Conservation (phyloP, 768 basidiomycete species). For the Mycena venus region DNA sequence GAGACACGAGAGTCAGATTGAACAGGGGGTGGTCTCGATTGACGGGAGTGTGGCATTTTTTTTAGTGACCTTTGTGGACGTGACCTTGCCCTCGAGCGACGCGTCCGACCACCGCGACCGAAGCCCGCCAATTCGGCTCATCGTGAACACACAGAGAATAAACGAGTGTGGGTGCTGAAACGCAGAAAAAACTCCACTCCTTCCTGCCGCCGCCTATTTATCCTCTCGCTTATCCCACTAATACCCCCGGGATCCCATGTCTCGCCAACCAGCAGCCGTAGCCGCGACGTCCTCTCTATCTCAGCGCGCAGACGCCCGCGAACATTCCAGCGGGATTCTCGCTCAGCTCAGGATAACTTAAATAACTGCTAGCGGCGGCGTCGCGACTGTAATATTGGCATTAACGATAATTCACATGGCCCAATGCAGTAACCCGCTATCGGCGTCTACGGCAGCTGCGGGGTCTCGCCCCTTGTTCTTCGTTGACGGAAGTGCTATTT, state of each 20-base stretch:
- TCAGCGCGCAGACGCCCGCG: too few relatives aligned
- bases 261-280: background rate
- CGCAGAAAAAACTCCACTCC: background rate
- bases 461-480: too few relatives aligned
- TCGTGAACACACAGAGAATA: background rate
- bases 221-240: slow-evolving; percentile 23
- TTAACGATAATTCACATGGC: too few relatives aligned
- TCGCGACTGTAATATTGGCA: too few relatives aligned
- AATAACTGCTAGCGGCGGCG: too few relatives aligned
- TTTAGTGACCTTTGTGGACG: background rate
- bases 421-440: too few relatives aligned
- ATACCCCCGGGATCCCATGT: background rate
- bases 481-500: too few relatives aligned
- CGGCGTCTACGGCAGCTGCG: too few relatives aligned
- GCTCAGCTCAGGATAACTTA: too few relatives aligned
- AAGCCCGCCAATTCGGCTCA: background rate
- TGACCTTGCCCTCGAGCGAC: background rate
- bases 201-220: slow-evolving; percentile 13
- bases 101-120: slow-evolving; percentile 22
- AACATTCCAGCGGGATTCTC: too few relatives aligned
- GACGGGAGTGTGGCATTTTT: slow-evolving; percentile 9
- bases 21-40: slow-evolving; percentile 19
- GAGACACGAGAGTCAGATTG: slow-evolving; percentile 30
- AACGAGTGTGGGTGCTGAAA: slow-evolving; percentile 9
- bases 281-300: too few relatives aligned